Base-by-base conservation (phyloP, 495 filamentous ascomycete species). In the Lentithecium fluviatile region DNA sequence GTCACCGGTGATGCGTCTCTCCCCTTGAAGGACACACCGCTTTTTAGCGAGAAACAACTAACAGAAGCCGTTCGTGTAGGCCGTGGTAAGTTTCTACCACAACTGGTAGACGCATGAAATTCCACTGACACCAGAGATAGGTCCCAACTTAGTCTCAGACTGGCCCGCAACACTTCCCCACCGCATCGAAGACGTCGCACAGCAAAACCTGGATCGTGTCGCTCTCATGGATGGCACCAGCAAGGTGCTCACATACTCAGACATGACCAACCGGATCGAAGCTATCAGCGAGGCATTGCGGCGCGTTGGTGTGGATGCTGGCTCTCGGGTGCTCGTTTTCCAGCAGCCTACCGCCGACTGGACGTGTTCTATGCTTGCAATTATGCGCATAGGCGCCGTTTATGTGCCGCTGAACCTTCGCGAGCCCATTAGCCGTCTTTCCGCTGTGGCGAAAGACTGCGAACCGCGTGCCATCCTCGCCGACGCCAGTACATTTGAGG, bases 381-480 rank as follows among this genome's bases (percentile, higher is more conserved):
- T 85, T 42, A 48, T 79, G 60, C 70, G 75, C 0, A 20, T 80
- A 29, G 83, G 81, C 0, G 76, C 65, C 3, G 59, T 75, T 1
- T 85, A 84, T 53, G 65, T 85, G 1, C 83, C 83, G 0, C 56
- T 87, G 4, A 82, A 85, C 43, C 64, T 72, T 1, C 61, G 72
- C n/a, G 6, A 74, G 69, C 12, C 63, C 74, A 15, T 47, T 70
- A 1, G 17, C 63, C 74, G 78, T 3, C 71, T 78, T 0, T 62
- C 60, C 1, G 32, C 55, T 6, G 68, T 78, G 7, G 66, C 66
- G 34, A 52, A 45, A 2, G 48, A 51, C 37, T 42, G 34, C 23
- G 29, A 60, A 19, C 46, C 46, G 1, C 51, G 7, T 23, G 47
- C 29, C 23, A 7, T 52, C 2, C 38, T 60, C 7, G 37, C 56